Evolutionary conservation across 805 yeast species (phyloP).

Genomic region (Kluyveromyces dobzhanskii): DNA sequence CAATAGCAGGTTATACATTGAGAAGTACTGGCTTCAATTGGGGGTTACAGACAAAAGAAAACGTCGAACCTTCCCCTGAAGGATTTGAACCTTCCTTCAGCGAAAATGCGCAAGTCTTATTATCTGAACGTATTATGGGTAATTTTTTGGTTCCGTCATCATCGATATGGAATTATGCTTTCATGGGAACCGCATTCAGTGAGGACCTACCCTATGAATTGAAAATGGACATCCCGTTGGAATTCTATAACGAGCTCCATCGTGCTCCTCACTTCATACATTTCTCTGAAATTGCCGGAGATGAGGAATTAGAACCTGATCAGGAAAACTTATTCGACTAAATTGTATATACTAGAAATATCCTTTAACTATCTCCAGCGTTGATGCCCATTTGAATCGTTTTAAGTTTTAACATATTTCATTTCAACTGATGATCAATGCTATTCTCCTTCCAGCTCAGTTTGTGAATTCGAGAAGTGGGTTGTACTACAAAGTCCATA

Average conservation of each 20-base stretch:
- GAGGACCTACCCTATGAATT: slow-evolving; percentile 49
- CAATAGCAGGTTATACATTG: slow-evolving; percentile 58
- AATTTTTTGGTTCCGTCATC: slow-evolving; percentile 80
- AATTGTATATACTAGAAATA: background rate
- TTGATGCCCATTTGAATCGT: too few species aligned
- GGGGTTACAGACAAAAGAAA: slow-evolving; percentile 61
- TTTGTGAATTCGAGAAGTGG: too few species aligned
- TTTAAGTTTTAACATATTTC: too few species aligned
- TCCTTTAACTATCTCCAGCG: too few species aligned
- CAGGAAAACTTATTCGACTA: slow-evolving; percentile 56
- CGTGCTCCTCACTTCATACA: slow-evolving; percentile 81
- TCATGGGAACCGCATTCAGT: slow-evolving; percentile 79
- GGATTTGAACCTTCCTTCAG: slow-evolving; percentile 62
- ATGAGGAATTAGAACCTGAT: slow-evolving; percentile 50
- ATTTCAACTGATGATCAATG: too few species aligned
- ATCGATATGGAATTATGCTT: slow-evolving; percentile 84
- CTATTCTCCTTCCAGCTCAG: too few species aligned
- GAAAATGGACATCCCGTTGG: slow-evolving; percentile 70
- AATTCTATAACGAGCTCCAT: slow-evolving; percentile 79
- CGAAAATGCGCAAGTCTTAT: slow-evolving; percentile 53
- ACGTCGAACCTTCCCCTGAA: slow-evolving; percentile 46
- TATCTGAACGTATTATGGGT: slow-evolving; percentile 73
- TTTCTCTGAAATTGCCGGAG: slow-evolving; percentile 58
- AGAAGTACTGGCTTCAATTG: slow-evolving; percentile 63
- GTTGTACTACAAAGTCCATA: too few species aligned